Conservation (phyloP, 2,329 filamentous ascomycete species). For the Acephala macrosclerotiorum region DNA sequence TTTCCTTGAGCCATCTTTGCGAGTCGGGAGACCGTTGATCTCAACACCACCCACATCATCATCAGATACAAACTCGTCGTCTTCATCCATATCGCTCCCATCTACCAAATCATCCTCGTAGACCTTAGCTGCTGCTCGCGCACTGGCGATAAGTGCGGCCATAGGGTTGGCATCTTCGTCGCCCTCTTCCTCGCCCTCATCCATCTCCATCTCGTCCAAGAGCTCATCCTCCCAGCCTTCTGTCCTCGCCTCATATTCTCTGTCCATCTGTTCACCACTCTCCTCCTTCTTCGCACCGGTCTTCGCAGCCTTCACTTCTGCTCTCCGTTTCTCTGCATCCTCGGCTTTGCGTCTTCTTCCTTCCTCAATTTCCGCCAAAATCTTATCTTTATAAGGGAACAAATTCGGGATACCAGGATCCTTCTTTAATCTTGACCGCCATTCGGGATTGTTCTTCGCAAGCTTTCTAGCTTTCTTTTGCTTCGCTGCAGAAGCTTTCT, state of each 20-base stretch:
- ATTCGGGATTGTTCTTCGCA: slow-evolving; percentile 97
- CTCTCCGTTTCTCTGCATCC: slow-evolving; percentile 73
- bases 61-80: slow-evolving; percentile 56
- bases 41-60: slow-evolving; percentile 57
- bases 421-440: slow-evolving; percentile 94
- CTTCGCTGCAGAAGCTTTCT: slow-evolving; percentile 90
- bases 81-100: slow-evolving; percentile 62
- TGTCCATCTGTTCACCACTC: slow-evolving; percentile 56
- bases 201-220: slow-evolving; percentile 60
- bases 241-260: slow-evolving; percentile 53
- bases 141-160: slow-evolving; percentile 88
- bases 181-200: slow-evolving; percentile 62
- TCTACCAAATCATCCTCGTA: slow-evolving; percentile 64
- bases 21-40: slow-evolving; percentile 59
- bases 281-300: slow-evolving; percentile 63
- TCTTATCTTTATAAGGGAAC: slow-evolving; percentile 96
- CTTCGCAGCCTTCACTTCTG: slow-evolving; percentile 73
- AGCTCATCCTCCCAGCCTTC: slow-evolving; percentile 55
- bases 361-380: slow-evolving; percentile 94
- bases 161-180: slow-evolving; percentile 83
- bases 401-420: slow-evolving; percentile 97
- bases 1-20: slow-evolving; percentile 73
- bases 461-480: slow-evolving; percentile 88
- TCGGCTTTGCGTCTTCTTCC: slow-evolving; percentile 81
- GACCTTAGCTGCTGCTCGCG: slow-evolving; percentile 76